phyloP scores from a whole-genome alignment of 495 filamentous ascomycete species.

The Hapsidospora chrysogenum region DNA sequence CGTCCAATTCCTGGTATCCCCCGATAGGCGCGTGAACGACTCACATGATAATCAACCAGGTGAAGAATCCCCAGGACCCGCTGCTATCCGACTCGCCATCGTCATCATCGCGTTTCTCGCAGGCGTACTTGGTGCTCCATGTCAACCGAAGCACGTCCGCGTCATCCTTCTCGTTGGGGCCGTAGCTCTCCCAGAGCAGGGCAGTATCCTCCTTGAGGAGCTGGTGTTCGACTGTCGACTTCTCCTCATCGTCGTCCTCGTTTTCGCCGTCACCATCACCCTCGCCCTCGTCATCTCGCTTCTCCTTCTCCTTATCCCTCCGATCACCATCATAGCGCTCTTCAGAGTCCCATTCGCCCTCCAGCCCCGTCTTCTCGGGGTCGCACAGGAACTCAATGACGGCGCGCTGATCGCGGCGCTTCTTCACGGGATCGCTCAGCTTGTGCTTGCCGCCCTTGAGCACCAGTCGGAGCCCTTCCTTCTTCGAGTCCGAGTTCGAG shows the following conservation, averaged over 20 bases:
- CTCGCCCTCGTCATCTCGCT: conserved; percentile 10
- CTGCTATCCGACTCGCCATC: conserved; percentile 11
- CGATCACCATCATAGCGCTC: conserved; percentile 22
- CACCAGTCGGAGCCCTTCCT: conserved; percentile 53
- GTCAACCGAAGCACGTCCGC: conserved; percentile 46
- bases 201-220: conserved; percentile 33
- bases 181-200: conserved; percentile 57
- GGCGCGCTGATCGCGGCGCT: conserved; percentile 42
- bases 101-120: conserved; percentile 35
- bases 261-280: conserved; percentile 17
- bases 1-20: background rate
- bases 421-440: conserved; percentile 16
- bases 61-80: conserved; percentile 80
- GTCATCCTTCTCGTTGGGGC: conserved; percentile 26
- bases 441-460: conserved; percentile 50
- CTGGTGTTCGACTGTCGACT: conserved; percentile 26
- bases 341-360: conserved; percentile 37
- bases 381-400: conserved; percentile 80
- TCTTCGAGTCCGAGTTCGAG: conserved; percentile 38
- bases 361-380: conserved; percentile 45
- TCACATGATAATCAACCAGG: conserved; percentile 92
- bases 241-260: conserved; percentile 14
- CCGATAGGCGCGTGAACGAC: too few relatives aligned
- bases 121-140: conserved; percentile 79
- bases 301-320: conserved; percentile 10